phyloP scores from a whole-genome alignment of 257 asterid species.

The Marsdenia floribunda region DNA sequence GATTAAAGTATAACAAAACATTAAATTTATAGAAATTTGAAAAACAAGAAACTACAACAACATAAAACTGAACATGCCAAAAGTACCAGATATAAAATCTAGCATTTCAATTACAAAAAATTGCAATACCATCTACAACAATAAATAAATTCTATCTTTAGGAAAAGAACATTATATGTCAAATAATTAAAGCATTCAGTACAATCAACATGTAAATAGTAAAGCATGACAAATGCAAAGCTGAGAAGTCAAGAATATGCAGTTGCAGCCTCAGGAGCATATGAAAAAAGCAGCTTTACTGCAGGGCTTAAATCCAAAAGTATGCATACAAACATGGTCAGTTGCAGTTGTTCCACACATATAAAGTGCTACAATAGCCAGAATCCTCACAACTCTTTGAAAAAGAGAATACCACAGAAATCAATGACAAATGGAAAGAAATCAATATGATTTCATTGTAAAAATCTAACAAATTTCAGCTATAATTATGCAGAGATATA shows the following conservation, averaged over 20 bases:
- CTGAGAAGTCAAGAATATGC: background rate
- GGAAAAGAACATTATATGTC: background rate
- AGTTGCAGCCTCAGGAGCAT: background rate
- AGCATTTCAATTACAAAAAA: background rate
- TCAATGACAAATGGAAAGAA: background rate
- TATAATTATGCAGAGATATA: background rate
- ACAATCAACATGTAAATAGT: background rate
- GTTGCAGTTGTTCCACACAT: background rate
- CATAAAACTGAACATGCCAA: background rate
- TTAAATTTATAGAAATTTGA: background rate
- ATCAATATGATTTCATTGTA: background rate
- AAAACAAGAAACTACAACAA: background rate
- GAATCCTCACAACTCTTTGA: background rate
- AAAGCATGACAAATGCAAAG: background rate
- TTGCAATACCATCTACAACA: background rate
- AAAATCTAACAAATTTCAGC: too few species aligned
- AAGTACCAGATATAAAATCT: background rate
- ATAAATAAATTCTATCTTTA: background rate
- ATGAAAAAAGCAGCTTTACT: background rate
- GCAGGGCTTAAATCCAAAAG: background rate
- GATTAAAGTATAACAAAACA: conserved; percentile 16
- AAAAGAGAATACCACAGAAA: background rate
- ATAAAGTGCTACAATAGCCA: background rate
- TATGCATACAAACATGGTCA: background rate
- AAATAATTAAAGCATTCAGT: background rate